Evolutionary conservation across 2,329 filamentous ascomycete genomes (phyloP), one percentile per base, ranked within the genome.

Genomic region (Purpureocillium lavendulum): DNA sequence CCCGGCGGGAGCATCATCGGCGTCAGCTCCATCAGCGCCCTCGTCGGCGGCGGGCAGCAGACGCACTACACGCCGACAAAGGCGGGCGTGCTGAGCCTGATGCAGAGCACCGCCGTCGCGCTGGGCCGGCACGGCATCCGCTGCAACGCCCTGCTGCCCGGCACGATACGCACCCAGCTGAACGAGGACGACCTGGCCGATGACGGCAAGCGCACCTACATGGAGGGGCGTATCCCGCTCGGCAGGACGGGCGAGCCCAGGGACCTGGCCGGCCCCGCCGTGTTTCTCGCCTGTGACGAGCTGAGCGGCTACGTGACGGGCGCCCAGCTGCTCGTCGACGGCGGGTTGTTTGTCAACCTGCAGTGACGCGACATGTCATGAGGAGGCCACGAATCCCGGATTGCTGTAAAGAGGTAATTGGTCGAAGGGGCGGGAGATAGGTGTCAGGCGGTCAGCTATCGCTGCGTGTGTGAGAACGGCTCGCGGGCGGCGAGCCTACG

Each of bases 61-160:
- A 81, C 78, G 18, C 87, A 94, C 57, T 94, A 94, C 62, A 94
- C 87, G 13, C 85, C 87, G 9, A 94, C 87, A 13, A 94, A 94
- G 61, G 87, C 87, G 0, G 87, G 86, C 3, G 73, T 94, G 3
- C 57, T 86, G 30, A 84, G 78, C 35, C 69, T 94, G 33, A 92
- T 94, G 77, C 87, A 94, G 66, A 87, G 81, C 47, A 80, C 78
- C 30, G 87, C 87, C 0, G 83, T 86, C 28, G 85, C 87, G 8
- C 62, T 94, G 33, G 87, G 87, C 0, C 73, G 77, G 53, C 75
- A 92, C 58, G 69, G 71, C 5, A 88, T 94, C 40, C 65, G 87
- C 38, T 94, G 87, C 58, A 94, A 94, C 58, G 86, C 87, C 1
- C 61, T 94, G 40, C 63, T 94, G 12, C 87, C 87, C 1, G 87